phyloP scores from a whole-genome alignment of 1,284 basidiomycete species.

The Apiotrichum akiyoshidainum region DNA sequence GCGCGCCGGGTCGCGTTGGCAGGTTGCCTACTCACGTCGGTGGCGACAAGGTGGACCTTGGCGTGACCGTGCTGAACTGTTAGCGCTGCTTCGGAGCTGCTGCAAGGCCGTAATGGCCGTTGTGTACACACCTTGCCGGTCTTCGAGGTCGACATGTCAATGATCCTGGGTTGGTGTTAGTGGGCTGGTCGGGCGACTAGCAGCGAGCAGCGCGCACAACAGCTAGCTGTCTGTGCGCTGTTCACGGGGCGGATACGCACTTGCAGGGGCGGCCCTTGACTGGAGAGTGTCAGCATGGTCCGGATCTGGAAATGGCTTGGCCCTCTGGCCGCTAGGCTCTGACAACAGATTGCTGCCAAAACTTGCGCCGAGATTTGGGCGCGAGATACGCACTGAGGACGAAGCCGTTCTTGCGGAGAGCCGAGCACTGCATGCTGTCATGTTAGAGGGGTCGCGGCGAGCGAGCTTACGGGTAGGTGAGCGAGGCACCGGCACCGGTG shows the following conservation, averaged over 20 bases:
- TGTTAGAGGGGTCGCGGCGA: background rate
- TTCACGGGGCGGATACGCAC: background rate
- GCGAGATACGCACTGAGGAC: constrained; percentile 63
- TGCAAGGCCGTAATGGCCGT: background rate
- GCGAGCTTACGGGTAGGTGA: constrained; percentile 60
- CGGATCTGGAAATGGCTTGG: too few species aligned
- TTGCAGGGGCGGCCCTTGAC: constrained; percentile 77
- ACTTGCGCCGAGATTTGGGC: background rate
- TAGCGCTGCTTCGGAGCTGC: background rate
- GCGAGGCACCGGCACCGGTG: constrained; percentile 69
- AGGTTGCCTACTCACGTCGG: constrained; percentile 69
- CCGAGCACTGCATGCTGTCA: constrained; percentile 79
- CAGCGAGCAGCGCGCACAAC: too few species aligned
- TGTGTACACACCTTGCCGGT: constrained; percentile 53
- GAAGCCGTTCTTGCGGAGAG: constrained; percentile 84
- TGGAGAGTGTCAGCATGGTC: background rate
- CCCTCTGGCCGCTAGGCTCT: background rate
- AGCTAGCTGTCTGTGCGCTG: too few species aligned
- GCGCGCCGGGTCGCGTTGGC: background rate
- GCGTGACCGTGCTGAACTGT: constrained; percentile 81
- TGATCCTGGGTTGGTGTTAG: constrained; percentile 95
- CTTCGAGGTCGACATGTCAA: constrained; percentile 99
- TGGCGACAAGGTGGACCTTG: constrained; percentile 96
- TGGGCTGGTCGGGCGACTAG: background rate
- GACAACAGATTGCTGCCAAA: background rate